phyloP scores from a whole-genome alignment of 257 asterid species.

The Eucommia ulmoides region DNA sequence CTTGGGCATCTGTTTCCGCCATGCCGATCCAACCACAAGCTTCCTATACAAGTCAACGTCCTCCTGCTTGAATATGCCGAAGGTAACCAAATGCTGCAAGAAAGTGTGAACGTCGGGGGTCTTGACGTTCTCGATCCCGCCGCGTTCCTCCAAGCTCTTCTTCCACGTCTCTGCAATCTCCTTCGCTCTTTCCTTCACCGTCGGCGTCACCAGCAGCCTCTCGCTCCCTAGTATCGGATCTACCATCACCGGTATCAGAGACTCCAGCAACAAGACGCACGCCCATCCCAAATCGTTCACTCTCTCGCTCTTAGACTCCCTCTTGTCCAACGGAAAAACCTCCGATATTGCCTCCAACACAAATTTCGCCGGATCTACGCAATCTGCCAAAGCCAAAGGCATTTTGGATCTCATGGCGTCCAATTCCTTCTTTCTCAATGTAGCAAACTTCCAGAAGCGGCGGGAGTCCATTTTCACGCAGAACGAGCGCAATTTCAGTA shows the following conservation, averaged over 20 bases:
- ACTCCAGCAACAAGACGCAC: constrained; percentile 85
- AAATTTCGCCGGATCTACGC: constrained; percentile 91
- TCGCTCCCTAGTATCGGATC: constrained; percentile 89
- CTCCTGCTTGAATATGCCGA: constrained; percentile 72
- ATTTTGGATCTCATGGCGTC: constrained; percentile 46
- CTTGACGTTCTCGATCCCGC: constrained; percentile 91
- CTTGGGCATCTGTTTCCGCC: constrained; percentile 99
- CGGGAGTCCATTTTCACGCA: constrained; percentile 59
- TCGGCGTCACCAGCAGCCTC: constrained; percentile 94
- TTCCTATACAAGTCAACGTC: constrained; percentile 89
- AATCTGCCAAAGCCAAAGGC: constrained; percentile 54
- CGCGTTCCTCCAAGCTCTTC: constrained; percentile 95
- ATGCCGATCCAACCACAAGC: constrained; percentile 97
- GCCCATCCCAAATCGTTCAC: constrained; percentile 93
- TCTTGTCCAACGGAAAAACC: constrained; percentile 68
- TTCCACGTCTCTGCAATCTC: constrained; percentile 93
- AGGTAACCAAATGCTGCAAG: constrained; percentile 95
- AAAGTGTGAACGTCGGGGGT: constrained; percentile 97
- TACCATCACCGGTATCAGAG: constrained; percentile 87
- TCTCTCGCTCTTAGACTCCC: constrained; percentile 14
- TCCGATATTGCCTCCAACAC: constrained; percentile 86
- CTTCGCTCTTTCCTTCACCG: constrained; percentile 64
- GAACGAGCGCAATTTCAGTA: constrained; percentile 38
- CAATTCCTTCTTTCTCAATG: constrained; percentile 68
- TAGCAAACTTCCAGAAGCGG: constrained; percentile 63